Base-by-base conservation (phyloP, 164 flowering plant genomes). In the Tetrastigma voinierianum region DNA sequence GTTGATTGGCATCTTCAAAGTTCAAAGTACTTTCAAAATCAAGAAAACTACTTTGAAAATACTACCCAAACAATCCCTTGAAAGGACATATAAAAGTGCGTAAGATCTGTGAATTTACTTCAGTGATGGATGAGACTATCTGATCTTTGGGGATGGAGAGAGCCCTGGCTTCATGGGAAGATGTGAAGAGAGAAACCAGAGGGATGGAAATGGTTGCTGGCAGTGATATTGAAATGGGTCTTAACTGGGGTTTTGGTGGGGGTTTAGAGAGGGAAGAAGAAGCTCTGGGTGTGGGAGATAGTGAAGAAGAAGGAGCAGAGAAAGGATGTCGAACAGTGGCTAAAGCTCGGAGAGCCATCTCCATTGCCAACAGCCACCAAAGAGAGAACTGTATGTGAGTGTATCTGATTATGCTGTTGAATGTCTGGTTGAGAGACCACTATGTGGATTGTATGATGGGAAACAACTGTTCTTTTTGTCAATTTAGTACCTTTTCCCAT, bases 71-170 rank as follows among this genome's bases (percentile, higher is more conserved):
- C 3, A 32, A 32, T 32, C 40, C 40, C 40, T 32, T 32, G 6
- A 32, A 32, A 32, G 6, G 40, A 32, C 40, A 7, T 7, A 32
- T 32, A 4, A 32, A 32, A 32, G 40, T 32, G 40, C 6, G 40
- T 32, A 3, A 32, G 40, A 32, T 32, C 40, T 32, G 54, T 18
- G 43, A 1, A 12, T 18, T 68, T 79, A 90, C 98, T 68, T 85
- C 78, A 20, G 81, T 84, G 67, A 93, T 78, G 32, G 95, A 80
- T 7, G 89, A 84, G 75, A 85, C 85, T 55, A 93, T 85, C 75
- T 93, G 85, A 51, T 93, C 98, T 65, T 87, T 90, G 74, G 88
- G 62, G 61, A 91, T 59, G 60, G 68, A 67, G 63, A 82, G 62
- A 56, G 98, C 96, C 43, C 77, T 82, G 70, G 95, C 88, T 32